These are phyloP conservation scores for Akebia trifoliata DNA, from an alignment of 164 flowering plant species.

Conservation along the genomic window DNA sequence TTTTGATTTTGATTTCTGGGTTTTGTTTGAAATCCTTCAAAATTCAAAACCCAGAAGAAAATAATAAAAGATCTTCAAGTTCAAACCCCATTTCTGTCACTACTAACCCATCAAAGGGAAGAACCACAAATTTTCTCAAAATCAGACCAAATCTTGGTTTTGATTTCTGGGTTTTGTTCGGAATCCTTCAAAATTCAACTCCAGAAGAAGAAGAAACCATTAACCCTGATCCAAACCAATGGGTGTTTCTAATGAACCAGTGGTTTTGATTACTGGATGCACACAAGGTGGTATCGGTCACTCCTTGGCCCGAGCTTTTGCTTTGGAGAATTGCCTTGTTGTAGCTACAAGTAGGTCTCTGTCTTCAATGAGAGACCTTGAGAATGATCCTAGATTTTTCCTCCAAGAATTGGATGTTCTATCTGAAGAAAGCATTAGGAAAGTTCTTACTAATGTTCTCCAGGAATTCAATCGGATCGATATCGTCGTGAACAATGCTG, in stretches of 20 bases:
- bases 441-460: conserved; percentile 35
- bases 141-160: neutral
- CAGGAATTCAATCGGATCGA: conserved; percentile 68
- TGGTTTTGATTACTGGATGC: conserved; percentile 87
- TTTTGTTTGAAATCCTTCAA: no score
- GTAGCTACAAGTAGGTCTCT: conserved; percentile 71
- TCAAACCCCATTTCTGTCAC: no score
- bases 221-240: conserved; percentile 2
- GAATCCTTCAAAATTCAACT: neutral
- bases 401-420: conserved; percentile 67
- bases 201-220: no score
- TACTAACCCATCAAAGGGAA: no score
- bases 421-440: conserved; percentile 59
- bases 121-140: no score
- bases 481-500: conserved; percentile 86
- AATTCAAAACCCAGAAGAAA: no score
- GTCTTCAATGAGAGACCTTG: conserved; percentile 50
- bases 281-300: conserved; percentile 83
- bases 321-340: conserved; percentile 53
- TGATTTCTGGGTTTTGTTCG: neutral
- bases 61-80: no score
- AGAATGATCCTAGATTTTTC: conserved; percentile 42
- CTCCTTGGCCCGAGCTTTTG: conserved; percentile 72
- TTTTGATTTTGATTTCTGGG: no score
- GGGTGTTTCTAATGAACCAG: conserved; percentile 22